phyloP scores from a whole-genome alignment of 192 early-diverging fungal species.

The Physocladia obscura region DNA sequence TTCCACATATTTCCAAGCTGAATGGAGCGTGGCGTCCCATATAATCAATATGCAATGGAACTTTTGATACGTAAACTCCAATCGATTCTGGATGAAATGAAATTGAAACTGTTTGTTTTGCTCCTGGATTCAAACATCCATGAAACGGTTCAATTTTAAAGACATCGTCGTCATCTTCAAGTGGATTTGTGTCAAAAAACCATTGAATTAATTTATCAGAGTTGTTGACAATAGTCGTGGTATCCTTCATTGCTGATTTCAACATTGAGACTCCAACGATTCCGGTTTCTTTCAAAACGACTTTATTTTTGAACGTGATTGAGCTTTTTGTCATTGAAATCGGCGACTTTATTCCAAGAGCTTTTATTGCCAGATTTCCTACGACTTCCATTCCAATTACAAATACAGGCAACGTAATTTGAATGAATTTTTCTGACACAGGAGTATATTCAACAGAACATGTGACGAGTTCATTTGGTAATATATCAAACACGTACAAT shows the following conservation, averaged over 20 bases:
- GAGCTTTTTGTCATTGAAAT: slow-evolving; percentile 30
- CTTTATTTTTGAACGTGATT: slow-evolving; percentile 50
- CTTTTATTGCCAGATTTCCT: slow-evolving; percentile 16
- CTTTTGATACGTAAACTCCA: slow-evolving; percentile 30
- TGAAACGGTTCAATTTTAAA: slow-evolving; percentile 49
- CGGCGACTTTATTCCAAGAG: slow-evolving; percentile 41
- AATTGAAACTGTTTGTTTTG: slow-evolving; percentile 30
- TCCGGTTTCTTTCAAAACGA: slow-evolving; percentile 38
- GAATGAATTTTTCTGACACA: not conserved
- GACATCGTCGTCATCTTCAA: slow-evolving; percentile 39
- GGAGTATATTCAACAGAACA: slow-evolving; percentile 32
- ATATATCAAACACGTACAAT: slow-evolving; percentile 40
- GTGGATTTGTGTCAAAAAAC: slow-evolving; percentile 44
- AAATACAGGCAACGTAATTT: slow-evolving; percentile 31
- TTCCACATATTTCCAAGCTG: slow-evolving; percentile 34
- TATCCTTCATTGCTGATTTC: slow-evolving; percentile 38
- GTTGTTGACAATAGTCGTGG: slow-evolving; percentile 36
- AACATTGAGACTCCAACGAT: slow-evolving; percentile 34
- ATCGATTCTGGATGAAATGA: slow-evolving; percentile 43
- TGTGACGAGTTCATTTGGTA: slow-evolving; percentile 26
- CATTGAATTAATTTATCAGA: slow-evolving; percentile 34
- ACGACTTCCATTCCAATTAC: slow-evolving; percentile 22
- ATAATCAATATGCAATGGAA: slow-evolving; percentile 45
- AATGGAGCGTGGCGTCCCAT: slow-evolving; percentile 42
- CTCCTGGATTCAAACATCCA: slow-evolving; percentile 30